Conservation (phyloP, 1,139 yeast genomes). For the Arxiozyma bovina region DNA sequence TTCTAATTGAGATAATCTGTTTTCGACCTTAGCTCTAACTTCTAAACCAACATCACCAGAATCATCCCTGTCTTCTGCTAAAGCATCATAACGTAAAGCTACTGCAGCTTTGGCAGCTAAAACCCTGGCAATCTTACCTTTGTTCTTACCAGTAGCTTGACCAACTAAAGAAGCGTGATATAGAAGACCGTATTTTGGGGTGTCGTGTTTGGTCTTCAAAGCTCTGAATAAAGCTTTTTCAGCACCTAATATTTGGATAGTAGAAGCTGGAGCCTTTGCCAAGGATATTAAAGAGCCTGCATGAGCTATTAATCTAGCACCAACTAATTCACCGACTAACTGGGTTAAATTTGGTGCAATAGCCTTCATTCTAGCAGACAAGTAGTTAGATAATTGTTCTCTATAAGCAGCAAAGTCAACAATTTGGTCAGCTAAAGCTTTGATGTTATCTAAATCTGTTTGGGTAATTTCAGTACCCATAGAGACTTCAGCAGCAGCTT, state of each 20-base stretch:
- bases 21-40: conserved; percentile 88
- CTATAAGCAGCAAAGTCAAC: conserved; percentile 93
- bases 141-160: conserved; percentile 93
- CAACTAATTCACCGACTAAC: conserved; percentile 93
- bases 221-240: conserved; percentile 99
- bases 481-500: conserved; percentile 92
- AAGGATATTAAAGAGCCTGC: conserved; percentile 90
- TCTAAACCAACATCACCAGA: conserved; percentile 89
- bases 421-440: conserved; percentile 86
- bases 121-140: conserved; percentile 98
- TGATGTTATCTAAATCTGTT: conserved; percentile 75
- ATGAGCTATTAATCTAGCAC: conserved; percentile 96
- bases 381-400: conserved; percentile 80
- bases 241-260: conserved; percentile 97
- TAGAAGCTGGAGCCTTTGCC: conserved; percentile 97
- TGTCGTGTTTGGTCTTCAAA: conserved; percentile 93
- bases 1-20: conserved; percentile 88
- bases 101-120: conserved; percentile 98
- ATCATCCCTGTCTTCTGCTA: conserved; percentile 94
- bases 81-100: conserved; percentile 90
- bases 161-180: conserved; percentile 97
- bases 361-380: conserved; percentile 91
- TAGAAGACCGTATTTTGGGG: conserved; percentile 95
- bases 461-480: conserved; percentile 98
- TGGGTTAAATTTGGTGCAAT: conserved; percentile 97